phyloP scores from a whole-genome alignment of 192 early-diverging fungal genomes.

The Diversispora epigaea region DNA sequence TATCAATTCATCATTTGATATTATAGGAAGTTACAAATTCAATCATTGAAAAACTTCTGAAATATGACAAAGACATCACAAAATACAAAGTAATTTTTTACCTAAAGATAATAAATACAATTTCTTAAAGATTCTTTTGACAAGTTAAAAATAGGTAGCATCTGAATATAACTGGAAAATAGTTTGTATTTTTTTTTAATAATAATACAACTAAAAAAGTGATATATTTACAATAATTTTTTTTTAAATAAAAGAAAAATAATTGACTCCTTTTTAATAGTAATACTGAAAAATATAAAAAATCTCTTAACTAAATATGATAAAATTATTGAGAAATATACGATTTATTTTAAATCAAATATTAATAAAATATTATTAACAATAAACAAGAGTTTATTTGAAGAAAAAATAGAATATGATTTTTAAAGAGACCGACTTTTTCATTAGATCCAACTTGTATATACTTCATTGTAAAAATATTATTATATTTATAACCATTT shows the following conservation, averaged over 20 bases:
- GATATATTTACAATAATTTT: constrained; percentile 16
- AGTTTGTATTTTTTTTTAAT: constrained; percentile 13
- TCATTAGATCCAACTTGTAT: constrained; percentile 7
- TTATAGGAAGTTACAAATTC: no score
- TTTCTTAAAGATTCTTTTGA: constrained; percentile 6
- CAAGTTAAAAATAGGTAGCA: constrained; percentile 6
- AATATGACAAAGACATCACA: constrained; percentile 11
- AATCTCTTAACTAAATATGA: constrained; percentile 15
- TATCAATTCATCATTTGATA: no score
- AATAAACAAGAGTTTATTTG: no score
- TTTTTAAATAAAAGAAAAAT: constrained; percentile 12
- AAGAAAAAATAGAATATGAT: no score
- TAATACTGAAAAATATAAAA: background rate
- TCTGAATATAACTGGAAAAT: constrained; percentile 4
- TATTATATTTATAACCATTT: background rate
- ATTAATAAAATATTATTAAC: constrained; percentile 1
- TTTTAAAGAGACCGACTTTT: no score
- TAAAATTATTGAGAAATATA: background rate
- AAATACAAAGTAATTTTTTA: constrained; percentile 25
- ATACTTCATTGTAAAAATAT: constrained; percentile 23
- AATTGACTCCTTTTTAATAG: background rate
- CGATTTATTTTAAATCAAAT: background rate
- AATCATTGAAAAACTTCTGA: constrained; percentile 3
- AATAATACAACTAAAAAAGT: background rate
- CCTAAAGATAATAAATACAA: constrained; percentile 16